Base-by-base conservation (phyloP, 805 yeast genomes). In the Candida sphagnicola region DNA sequence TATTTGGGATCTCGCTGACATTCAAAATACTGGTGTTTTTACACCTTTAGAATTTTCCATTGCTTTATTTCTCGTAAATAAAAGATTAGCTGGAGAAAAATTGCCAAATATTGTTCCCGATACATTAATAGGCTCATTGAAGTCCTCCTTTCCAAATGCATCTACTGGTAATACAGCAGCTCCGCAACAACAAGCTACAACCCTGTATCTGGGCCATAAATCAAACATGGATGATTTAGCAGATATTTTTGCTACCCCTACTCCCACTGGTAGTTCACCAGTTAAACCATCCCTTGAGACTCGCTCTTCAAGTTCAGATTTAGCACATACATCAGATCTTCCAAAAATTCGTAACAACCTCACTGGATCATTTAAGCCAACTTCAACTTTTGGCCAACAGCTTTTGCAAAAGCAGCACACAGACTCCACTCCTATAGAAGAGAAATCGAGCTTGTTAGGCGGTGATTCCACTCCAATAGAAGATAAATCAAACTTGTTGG, bases 1-100 rank as follows among this genome's bases (percentile, higher is more conserved):
- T 17, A 80, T 91, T 31, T 93, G 99, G 99, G 99, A 93, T 62
- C 71, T 93, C 49, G 79, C 98, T 8, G 97, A 93, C 58, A 74
- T 88, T 45, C 84, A 86, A 48, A 88, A 88, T 59, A 78, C 85
- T 31, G 97, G 96, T 18, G 74, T 74, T 30, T 88, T 93, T 54
- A 74, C 86, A 35, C 78, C 75, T 51, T 71, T 78, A 47, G 99
- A 93, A 59, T 93, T 93, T 59, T 81, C 95, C 2, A 82, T 93
- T 54, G 97, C 98, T 13, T 83, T 93, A 87, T 91, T 82, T 56
- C 74, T 93, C 48, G 93, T 93, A 6, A 95, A 89, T 62, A 85
- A 83, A 61, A 83, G 77, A 52, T 70, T 90, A 42, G 74, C 85
- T 2, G 98, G 98, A 14, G 70, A 69, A 26, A 80, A 76, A 18